Evolutionary conservation across 2,329 filamentous ascomycete species (phyloP).

Genomic region (Verticillium nubilum): DNA sequence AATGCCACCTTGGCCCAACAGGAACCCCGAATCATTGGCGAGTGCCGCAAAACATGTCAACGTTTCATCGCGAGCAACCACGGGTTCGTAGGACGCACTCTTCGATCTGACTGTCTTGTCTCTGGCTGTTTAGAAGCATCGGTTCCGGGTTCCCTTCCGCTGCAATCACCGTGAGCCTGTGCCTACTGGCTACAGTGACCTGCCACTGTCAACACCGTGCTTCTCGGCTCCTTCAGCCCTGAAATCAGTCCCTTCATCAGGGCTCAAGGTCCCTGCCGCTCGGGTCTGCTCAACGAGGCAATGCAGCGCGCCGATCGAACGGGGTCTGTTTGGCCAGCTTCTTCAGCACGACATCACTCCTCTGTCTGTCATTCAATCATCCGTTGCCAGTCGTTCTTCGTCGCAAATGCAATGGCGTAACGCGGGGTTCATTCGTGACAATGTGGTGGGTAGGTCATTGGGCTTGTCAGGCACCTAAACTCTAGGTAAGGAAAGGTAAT

Average conservation of each 20-base stretch:
- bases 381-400: too few relatives aligned
- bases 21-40: neutral
- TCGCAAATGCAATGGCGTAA: too few relatives aligned
- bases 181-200: neutral
- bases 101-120: too few relatives aligned
- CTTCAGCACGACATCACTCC: too few relatives aligned
- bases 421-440: too few relatives aligned
- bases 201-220: neutral
- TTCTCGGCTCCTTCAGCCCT: neutral
- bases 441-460: too few relatives aligned
- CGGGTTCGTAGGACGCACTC: neutral
- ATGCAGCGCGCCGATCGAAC: neutral
- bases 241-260: neutral
- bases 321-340: neutral
- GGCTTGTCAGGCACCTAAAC: too few relatives aligned
- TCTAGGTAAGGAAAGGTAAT: too few relatives aligned
- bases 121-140: neutral
- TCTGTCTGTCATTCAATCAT: too few relatives aligned
- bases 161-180: neutral
- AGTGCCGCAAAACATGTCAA: neutral
- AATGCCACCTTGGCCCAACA: neutral
- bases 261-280: neutral
- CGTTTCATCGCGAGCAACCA: neutral
- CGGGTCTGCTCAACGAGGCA: neutral
- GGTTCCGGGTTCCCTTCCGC: neutral